Percentiles rank a stretch among this genome's conserved stretches.
These are phyloP conservation scores for Hypoxylon sp. DNA, from an alignment of 2,329 filamentous ascomycete species.

Conservation along the genomic window DNA sequence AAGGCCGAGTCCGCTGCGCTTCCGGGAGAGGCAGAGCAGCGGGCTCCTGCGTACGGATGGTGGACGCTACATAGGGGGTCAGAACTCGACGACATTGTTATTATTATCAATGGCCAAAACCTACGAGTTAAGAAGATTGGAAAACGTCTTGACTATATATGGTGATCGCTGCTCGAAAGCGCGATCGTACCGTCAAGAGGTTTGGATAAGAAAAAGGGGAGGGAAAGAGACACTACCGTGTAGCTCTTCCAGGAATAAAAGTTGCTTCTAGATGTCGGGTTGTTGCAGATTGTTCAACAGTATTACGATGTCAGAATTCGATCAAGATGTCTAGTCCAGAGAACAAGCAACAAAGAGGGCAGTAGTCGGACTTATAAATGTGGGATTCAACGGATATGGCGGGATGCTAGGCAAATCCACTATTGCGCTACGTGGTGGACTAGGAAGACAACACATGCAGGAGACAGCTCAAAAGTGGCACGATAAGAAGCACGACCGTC, in stretches of 20 bases:
- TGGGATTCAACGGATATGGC: conserved; percentile 36
- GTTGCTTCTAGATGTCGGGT: conserved; percentile 1
- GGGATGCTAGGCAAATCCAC: conserved; percentile 34
- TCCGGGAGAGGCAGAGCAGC: conserved; percentile 90
- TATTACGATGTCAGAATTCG: conserved; percentile 15
- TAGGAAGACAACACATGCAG: conserved; percentile 39
- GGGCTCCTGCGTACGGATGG: conserved; percentile 96
- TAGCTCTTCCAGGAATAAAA: conserved; percentile 12
- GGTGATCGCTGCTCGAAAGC: conserved; percentile 72
- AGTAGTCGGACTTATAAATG: conserved; percentile 30
- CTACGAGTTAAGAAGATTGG: conserved; percentile 97
- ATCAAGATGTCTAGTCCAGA: conserved; percentile 4
- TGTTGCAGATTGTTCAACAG: conserved; percentile 14
- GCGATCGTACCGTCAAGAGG: conserved; percentile 63
- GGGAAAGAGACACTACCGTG: conserved; percentile 15
- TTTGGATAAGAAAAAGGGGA: not conserved
- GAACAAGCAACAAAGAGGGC: conserved; percentile 20
- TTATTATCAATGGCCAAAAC: conserved; percentile 56
- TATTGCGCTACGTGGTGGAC: conserved; percentile 32
- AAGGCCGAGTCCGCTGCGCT: conserved; percentile 79
- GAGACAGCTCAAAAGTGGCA: conserved; percentile 36
- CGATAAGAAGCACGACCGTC: conserved; percentile 25
- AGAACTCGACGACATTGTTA: conserved; percentile 32
- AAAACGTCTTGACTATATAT: conserved; percentile 91
- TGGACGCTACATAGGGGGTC: conserved; percentile 74